phyloP scores from a whole-genome alignment of 23 red algal species.

The Agarophyton chilense region DNA sequence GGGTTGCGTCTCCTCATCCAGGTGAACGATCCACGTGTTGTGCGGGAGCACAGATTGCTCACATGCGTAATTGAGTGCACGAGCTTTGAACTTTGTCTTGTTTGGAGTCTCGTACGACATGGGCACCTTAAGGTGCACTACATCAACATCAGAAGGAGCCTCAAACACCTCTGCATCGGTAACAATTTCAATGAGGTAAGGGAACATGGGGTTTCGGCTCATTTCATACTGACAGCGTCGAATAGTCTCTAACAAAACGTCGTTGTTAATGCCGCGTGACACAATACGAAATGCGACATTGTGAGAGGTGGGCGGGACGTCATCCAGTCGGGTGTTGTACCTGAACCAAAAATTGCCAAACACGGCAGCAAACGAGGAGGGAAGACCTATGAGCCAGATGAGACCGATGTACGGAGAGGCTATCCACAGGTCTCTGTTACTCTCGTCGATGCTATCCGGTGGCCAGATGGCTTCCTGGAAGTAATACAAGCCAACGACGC shows the following conservation, averaged over 20 bases:
- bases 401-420: conserved; percentile 32
- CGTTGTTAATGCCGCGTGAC: conserved; percentile 46
- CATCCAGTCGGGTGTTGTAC: conserved; percentile 18
- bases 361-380: not conserved
- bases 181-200: conserved; percentile 56
- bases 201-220: conserved; percentile 24
- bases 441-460: not conserved
- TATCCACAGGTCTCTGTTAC: conserved; percentile 2
- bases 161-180: conserved; percentile 51
- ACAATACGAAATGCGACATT: conserved; percentile 59
- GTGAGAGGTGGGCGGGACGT: conserved; percentile 9
- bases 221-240: conserved; percentile 47
- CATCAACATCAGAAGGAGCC: conserved; percentile 6
- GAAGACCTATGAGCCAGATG: conserved; percentile 32
- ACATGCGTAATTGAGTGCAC: conserved; percentile 46
- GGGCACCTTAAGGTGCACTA: conserved; percentile 37
- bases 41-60: conserved; percentile 23
- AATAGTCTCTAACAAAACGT: conserved; percentile 47
- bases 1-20: conserved; percentile 58
- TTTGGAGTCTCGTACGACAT: conserved; percentile 31
- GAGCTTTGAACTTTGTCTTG: conserved; percentile 36
- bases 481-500: conserved; percentile 30
- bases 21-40: conserved; percentile 52
- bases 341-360: conserved; percentile 25
- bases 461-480: conserved; percentile 55